phyloP scores from a whole-genome alignment of 345 rosid species.

The Barbarea vulgaris region DNA sequence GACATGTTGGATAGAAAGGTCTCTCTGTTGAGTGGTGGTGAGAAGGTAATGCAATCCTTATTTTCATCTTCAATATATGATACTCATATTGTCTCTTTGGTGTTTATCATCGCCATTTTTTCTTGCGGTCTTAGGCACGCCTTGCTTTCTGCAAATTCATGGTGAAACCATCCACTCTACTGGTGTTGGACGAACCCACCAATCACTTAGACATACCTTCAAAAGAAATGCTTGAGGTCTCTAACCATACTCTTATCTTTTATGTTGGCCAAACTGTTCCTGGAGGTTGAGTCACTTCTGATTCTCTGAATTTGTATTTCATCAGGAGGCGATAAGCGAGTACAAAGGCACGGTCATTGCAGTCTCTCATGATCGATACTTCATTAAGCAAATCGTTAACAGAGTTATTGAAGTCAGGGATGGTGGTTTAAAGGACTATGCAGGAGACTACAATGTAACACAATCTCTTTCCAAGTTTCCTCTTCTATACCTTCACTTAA shows the following conservation, averaged over 20 bases:
- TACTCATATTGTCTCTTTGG: not conserved
- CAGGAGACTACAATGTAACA: slow-evolving; percentile 81
- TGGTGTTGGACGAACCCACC: slow-evolving; percentile 86
- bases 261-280: not conserved
- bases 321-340: slow-evolving; percentile 88
- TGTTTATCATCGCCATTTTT: not conserved
- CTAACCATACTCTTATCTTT: not conserved
- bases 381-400: slow-evolving; percentile 90
- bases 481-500: not conserved
- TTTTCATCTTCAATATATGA: not conserved
- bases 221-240: slow-evolving; percentile 95
- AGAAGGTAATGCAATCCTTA: slow-evolving; percentile 54
- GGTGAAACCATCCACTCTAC: slow-evolving; percentile 81
- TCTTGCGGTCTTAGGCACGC: slow-evolving; percentile 57
- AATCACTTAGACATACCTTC: slow-evolving; percentile 93
- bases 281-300: not conserved
- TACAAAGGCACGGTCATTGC: slow-evolving; percentile 82
- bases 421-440: slow-evolving; percentile 66
- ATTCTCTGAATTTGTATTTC: not conserved
- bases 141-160: slow-evolving; percentile 92
- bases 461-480: not conserved
- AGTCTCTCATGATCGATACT: slow-evolving; percentile 88
- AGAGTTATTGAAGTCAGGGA: slow-evolving; percentile 85
- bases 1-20: slow-evolving; percentile 89
- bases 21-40: slow-evolving; percentile 86